Evolutionary conservation across 768 basidiomycete genomes (phyloP), one percentile per base, ranked within the genome.

Genomic region (Tylopilus plumbeoviolaceoides): DNA sequence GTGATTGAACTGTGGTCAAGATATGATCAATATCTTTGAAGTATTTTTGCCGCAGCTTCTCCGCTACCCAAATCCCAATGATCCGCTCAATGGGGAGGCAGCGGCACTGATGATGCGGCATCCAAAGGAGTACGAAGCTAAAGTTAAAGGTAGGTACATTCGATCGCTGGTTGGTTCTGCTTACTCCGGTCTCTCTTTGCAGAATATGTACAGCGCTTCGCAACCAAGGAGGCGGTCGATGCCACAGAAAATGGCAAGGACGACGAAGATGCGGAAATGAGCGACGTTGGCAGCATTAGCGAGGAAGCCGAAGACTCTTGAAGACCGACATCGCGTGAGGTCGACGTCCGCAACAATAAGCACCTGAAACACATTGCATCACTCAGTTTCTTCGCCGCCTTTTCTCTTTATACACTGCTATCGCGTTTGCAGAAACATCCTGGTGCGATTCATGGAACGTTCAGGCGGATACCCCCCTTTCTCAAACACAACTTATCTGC

Each of bases 1-100:
- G 27, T 33, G 33, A 50, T 53, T 57, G 45, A 58, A 35, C 14
- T 21, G 39, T 44, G 17, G 45, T 42, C 46, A 63, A 98, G 95
- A 98, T 73, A 95, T 98, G 89, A 91, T 98, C 77, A 99, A 99
- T 68, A 98, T 99, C 58, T 98, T 99, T 65, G 97, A 99, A 70
- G 88, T 91, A 46, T 99, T 99, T 75, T 78, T 99, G 40, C 97
- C 97, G 5, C 97, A 99, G 70, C 82, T 99, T 2, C 74, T 99
- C 51, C 89, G 95, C 44, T 99, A 99, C 70, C 97, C 97, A 56
- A 99, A 99, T 70, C 95, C 97, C 12, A 93, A 95, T 55, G 97
- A 99, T 68, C 97, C 97, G 4, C 75, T 98, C 48, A 99, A 99
- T 59, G 95, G 95, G 31, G 97, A 99, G 73, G 97, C 97, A 18